A percentile compares a stretch with the other conserved stretches of the same genome.
These are phyloP conservation scores for Sporothrix variecibatus DNA, from an alignment of 2,329 filamentous ascomycete species.

Conservation along the genomic window DNA sequence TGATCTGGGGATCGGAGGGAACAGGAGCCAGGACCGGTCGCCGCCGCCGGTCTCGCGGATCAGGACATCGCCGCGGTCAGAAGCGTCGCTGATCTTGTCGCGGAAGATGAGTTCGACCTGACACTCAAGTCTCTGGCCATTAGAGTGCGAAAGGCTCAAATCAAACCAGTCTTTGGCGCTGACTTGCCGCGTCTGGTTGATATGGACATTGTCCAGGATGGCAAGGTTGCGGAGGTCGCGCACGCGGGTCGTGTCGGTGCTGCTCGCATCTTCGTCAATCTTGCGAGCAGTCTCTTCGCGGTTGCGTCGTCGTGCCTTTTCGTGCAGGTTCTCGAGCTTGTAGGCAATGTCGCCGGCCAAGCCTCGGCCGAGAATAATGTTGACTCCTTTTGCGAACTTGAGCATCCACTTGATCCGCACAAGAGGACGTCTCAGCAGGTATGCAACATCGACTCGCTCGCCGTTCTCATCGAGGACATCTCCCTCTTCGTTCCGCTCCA, in stretches of 20 bases:
- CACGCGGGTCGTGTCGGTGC: conserved; percentile 77
- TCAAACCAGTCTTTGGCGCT: conserved; percentile 88
- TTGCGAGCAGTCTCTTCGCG: conserved; percentile 69
- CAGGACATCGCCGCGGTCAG: conserved; percentile 78
- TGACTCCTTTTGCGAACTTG: conserved; percentile 75
- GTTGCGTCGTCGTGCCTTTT: conserved; percentile 68
- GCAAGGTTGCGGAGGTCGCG: conserved; percentile 78
- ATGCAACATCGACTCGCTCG: conserved; percentile 90
- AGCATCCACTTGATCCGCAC: conserved; percentile 84
- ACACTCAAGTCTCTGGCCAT: conserved; percentile 84
- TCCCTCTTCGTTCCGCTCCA: conserved; percentile 64
- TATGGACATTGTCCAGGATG: conserved; percentile 66
- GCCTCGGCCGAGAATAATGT: conserved; percentile 54
- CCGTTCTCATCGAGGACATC: conserved; percentile 73
- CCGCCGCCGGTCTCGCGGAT: conserved; percentile 81
- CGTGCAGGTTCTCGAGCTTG: conserved; percentile 71
- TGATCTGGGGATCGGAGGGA: conserved; percentile 77
- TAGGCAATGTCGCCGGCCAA: conserved; percentile 60
- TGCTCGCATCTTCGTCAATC: conserved; percentile 81
- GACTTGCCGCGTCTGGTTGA: conserved; percentile 80
- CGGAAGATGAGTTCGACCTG: conserved; percentile 84
- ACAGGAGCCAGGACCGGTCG: conserved; percentile 77
- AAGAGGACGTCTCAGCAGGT: conserved; percentile 84
- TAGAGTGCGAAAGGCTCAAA: conserved; percentile 82
- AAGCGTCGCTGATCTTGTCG: conserved; percentile 70